Evolutionary conservation across 2,329 filamentous ascomycete species (phyloP).

Genomic region (Colletotrichum sansevieriae): DNA sequence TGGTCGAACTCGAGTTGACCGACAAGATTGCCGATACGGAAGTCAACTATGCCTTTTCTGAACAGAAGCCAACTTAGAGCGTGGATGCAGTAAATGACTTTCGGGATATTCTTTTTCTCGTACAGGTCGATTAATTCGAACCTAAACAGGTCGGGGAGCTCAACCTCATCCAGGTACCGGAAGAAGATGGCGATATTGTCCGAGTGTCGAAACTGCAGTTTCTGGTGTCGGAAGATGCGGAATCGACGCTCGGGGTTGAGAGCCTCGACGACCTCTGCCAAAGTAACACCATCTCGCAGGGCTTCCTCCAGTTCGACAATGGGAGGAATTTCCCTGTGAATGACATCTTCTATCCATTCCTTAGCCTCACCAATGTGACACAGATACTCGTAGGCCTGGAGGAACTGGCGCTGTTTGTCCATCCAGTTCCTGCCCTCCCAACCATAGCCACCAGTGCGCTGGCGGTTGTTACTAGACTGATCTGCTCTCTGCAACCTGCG

Average conservation of each 20-base stretch:
- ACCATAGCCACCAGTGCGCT: constrained; percentile 66
- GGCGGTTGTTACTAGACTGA: constrained; percentile 62
- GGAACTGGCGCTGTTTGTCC: constrained; percentile 96
- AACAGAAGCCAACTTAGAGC: constrained; percentile 97
- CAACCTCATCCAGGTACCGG: constrained; percentile 89
- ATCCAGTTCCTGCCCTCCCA: constrained; percentile 96
- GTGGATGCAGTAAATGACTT: constrained; percentile 99
- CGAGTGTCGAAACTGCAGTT: constrained; percentile 93
- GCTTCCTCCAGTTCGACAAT: constrained; percentile 96
- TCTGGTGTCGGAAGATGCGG: constrained; percentile 87
- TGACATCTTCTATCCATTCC: constrained; percentile 97
- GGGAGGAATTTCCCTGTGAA: constrained; percentile 85
- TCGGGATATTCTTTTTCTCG: constrained; percentile 99
- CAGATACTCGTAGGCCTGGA: constrained; percentile 97
- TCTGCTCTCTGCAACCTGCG: constrained; percentile 82
- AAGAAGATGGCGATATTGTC: constrained; percentile 99
- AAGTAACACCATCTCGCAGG: constrained; percentile 89
- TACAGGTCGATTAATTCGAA: constrained; percentile 98
- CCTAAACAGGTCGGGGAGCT: constrained; percentile 93
- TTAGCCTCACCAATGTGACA: constrained; percentile 99
- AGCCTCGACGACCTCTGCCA: constrained; percentile 93
- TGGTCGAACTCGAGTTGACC: constrained; percentile 98
- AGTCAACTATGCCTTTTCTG: constrained; percentile 93
- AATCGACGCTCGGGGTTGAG: constrained; percentile 82
- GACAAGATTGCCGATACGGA: constrained; percentile 95